Base-by-base conservation (phyloP, 1,139 yeast species). In the Suhomyces maxii region DNA sequence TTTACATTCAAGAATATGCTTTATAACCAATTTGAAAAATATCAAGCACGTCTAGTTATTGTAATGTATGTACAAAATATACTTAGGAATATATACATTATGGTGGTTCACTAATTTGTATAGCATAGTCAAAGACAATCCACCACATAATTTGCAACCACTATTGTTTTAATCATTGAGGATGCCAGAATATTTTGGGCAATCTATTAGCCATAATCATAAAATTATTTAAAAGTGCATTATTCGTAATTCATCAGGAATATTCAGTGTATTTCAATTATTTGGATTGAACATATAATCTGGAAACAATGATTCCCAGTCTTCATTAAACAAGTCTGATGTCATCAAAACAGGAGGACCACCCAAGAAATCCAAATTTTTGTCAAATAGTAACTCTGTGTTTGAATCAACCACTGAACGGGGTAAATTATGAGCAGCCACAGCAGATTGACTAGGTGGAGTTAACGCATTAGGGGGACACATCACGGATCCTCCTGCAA, bases 261-360 rank as follows among this genome's bases (percentile, higher is more conserved):
- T 28, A 7, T 28, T 11, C 31, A 11, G n/a, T 28, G 31, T 6
- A 7, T 28, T 28, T 40, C 46, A 40, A 34, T 53, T 50, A 25
- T 54, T 49, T 3, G 51, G 46, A 34, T 53, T 53, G 39, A 56
- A 58, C 49, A 55, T 54, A 48, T 71, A 71, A 49, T 73, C 78
- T 0, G 79, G 79, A 50, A 77, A 76, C 45, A 77, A 63, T 0
- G 76, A 64, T 44, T 73, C 81, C 82, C 81, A 77, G 53, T 76
- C 79, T 51, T 74, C 79, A 49, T 72, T 71, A 53, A 74, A 72
- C 54, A 76, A 66, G 51, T 76, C 80, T 1, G 80, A 74, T 0
- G 81, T 76, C 80, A 77, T 76, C 46, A 76, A 69, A 14, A 77
- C 76, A 4, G 81, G 81, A 1, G 81, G 82, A 3, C 82, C 81